Evolutionary conservation across 2,329 filamentous ascomycete genomes (phyloP).

Genomic region (Aspergillus uvarum): DNA sequence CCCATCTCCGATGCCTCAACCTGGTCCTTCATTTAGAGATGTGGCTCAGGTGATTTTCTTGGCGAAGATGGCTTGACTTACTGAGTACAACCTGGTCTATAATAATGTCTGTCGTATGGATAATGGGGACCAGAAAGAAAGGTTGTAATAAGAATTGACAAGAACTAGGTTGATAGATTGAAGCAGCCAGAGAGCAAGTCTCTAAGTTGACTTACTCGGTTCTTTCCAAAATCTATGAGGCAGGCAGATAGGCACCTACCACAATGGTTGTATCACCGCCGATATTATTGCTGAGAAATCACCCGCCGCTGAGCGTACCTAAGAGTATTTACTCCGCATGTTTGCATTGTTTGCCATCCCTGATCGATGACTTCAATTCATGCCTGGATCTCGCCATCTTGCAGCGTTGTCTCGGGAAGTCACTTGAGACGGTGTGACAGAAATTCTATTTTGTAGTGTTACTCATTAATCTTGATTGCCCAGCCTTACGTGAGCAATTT

Average conservation of each 20-base stretch:
- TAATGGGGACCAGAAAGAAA: neutral
- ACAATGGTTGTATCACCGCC: neutral
- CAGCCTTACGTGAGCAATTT: no score
- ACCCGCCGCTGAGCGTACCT: neutral
- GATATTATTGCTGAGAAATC: neutral
- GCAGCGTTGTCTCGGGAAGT: neutral
- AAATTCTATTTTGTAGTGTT: no score
- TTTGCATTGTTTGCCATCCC: slow-evolving; percentile 29
- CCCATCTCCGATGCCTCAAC: slow-evolving; percentile 4
- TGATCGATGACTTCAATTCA: neutral
- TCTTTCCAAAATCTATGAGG: neutral
- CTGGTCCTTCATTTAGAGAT: neutral
- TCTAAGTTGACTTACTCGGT: neutral
- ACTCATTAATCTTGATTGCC: neutral
- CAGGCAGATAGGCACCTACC: neutral
- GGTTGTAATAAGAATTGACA: no score
- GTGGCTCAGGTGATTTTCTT: neutral
- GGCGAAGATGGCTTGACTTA: neutral
- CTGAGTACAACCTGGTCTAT: neutral
- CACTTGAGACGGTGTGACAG: neutral
- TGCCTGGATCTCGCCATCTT: neutral
- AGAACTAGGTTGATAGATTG: no score
- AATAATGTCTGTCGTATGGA: neutral
- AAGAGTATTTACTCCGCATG: slow-evolving; percentile 5
- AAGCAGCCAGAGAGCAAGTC: neutral